Base-by-base conservation (phyloP, 1,284 basidiomycete genomes). In the Cryptococcus depauperatus region DNA sequence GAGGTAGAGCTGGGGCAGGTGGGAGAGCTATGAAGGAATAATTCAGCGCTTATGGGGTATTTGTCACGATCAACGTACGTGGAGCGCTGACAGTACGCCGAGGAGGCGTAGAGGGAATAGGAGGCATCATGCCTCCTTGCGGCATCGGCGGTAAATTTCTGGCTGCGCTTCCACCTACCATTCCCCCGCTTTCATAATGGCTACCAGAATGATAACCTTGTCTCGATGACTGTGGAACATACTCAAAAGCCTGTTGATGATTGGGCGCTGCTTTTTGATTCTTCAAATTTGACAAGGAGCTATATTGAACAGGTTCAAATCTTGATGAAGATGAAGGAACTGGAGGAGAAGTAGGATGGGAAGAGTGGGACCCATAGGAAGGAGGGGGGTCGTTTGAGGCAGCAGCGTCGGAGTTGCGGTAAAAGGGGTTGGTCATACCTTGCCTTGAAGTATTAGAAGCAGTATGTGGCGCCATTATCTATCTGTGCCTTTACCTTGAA, bases 111-210 rank as follows among this genome's bases (percentile, higher is more conserved):
- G 42, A 27, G 3, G 50, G 50, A 4, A 30, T 23, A 22, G 18
- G 37, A 33, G 46, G 46, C 48, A 48, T 48, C 52, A 51, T 51
- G n/a, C 52, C 48, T 8, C 46, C 52, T 39, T 41, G 37, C 13
- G 43, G 43, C 8, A 50, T n/a, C 4, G 48, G 54, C 13, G 57
- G 57, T 34, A 56, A 27, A 16, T 38, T 48, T 41, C 57, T 56
- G 18, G 54, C 47, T 9, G 42, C 42, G 30, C 42, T 27, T 21
- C 28, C 41, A 4, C 22, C n/a, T 39, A 9, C 18, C 32, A 26
- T 16, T 28, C 32, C 22, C 27, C 29, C 10, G 29, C 29, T n/a
- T 30, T 30, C 23, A 14, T 46, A 19, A 34, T 16, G 19, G 4
- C 22, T 27, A 7, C 34, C 33, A 11, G 43, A n/a, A 28, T 37